Conservation (phyloP, 2,329 filamentous ascomycete genomes). For the Pseudonectria foliicola region DNA sequence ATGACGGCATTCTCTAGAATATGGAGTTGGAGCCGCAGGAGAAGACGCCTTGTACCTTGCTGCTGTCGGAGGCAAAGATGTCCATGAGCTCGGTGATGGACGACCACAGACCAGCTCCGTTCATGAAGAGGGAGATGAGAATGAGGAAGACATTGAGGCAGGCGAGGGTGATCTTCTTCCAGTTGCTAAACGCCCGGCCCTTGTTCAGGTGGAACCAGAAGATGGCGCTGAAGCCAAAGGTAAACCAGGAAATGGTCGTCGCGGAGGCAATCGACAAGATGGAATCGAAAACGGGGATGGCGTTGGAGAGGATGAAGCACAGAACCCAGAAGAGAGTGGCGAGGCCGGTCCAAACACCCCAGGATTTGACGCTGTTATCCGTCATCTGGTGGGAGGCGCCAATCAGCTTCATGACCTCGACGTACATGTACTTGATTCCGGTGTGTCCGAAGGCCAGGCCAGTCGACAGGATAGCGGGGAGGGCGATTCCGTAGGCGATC, state of each 20-base stretch:
- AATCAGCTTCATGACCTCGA: slow-evolving; percentile 26
- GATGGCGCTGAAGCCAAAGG: slow-evolving; percentile 29
- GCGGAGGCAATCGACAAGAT: slow-evolving; percentile 30
- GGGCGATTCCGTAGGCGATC: slow-evolving; percentile 26
- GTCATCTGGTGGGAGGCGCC: slow-evolving; percentile 28
- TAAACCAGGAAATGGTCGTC: slow-evolving; percentile 31
- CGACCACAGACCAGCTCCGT: slow-evolving; percentile 28
- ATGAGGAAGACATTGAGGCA: slow-evolving; percentile 25
- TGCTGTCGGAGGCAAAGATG: slow-evolving; percentile 21
- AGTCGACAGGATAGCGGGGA: slow-evolving; percentile 24
- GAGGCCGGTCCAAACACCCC: slow-evolving; percentile 28
- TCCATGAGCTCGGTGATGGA: slow-evolving; percentile 25
- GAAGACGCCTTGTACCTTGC: slow-evolving; percentile 24
- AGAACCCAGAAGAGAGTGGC: slow-evolving; percentile 28
- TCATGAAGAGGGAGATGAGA: slow-evolving; percentile 27
- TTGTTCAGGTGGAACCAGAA: slow-evolving; percentile 32
- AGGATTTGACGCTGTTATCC: slow-evolving; percentile 25
- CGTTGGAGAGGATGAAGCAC: slow-evolving; percentile 29
- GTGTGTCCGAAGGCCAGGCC: slow-evolving; percentile 28
- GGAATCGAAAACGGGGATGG: slow-evolving; percentile 31
- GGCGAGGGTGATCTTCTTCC: slow-evolving; percentile 23
- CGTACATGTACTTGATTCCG: slow-evolving; percentile 28
- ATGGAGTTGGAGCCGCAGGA: slow-evolving; percentile 28
- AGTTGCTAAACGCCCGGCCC: slow-evolving; percentile 21
- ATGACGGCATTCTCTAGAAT: slow-evolving; percentile 16